These are phyloP conservation scores for Lipomyces japonicus DNA, from an alignment of 805 yeast species.

Conservation along the genomic window DNA sequence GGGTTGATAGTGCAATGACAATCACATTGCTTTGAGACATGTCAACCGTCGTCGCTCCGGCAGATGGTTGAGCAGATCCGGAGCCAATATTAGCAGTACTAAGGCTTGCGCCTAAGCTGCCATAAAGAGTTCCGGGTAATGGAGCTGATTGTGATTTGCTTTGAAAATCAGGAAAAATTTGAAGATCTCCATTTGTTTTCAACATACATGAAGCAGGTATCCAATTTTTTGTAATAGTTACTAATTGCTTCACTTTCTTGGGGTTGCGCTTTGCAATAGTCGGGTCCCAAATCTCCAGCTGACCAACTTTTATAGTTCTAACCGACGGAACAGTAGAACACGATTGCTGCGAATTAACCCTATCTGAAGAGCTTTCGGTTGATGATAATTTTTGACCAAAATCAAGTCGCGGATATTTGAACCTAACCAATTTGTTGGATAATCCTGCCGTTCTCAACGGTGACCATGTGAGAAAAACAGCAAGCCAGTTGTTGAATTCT, in stretches of 20 bases:
- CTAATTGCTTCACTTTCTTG: conserved; percentile 4
- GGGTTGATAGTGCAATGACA: conserved; percentile 16
- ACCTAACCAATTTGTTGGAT: conserved; percentile 16
- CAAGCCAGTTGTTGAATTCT: conserved; percentile 22
- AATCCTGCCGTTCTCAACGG: conserved; percentile 26
- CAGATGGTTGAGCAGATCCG: background rate
- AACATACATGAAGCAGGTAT: conserved; percentile 19
- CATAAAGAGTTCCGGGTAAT: conserved; percentile 2
- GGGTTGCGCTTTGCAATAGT: background rate
- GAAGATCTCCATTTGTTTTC: conserved; percentile 23
- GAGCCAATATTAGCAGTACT: background rate
- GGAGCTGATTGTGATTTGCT: conserved; percentile 1
- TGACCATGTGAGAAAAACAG: conserved; percentile 23
- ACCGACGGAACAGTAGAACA: background rate
- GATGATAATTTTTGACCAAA: background rate
- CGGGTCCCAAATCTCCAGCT: conserved; percentile 25
- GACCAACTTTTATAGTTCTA: conserved; percentile 25
- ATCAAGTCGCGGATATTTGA: conserved; percentile 20
- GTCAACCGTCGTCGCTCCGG: background rate
- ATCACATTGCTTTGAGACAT: conserved; percentile 10
- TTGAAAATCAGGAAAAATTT: conserved; percentile 17
- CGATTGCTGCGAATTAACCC: background rate
- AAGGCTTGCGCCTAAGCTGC: background rate
- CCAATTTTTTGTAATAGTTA: conserved; percentile 6
- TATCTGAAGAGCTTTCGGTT: background rate